Base-by-base conservation (phyloP, 495 filamentous ascomycete species). In the Penicillium pulvis region DNA sequence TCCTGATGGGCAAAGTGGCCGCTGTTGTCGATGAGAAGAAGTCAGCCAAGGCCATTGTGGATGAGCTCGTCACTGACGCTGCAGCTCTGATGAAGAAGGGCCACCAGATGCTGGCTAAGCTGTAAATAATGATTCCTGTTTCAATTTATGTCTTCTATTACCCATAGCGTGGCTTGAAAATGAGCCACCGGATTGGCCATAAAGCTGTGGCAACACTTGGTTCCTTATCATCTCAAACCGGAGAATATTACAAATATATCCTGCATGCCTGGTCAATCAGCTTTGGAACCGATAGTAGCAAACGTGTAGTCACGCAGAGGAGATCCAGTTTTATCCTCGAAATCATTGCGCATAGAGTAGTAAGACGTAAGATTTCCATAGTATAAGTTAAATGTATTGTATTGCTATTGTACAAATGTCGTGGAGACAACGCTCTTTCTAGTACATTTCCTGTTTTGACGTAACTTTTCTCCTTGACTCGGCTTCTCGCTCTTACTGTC, bases 1-100 rank as follows among this genome's bases (percentile, higher is more conserved):
- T 85, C 81, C 71, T 98, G 63, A 98, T 98, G 93, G 94, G 94
- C 65, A 94, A 98, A 80, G 94, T 91, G 39, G 88, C 94, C 23
- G 93, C 94, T 24, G 90, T 97, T 8, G 89, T 93, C 49, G 93
- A 93, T 65, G 92, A 98, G 75, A 90, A 88, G 83, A 95, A 95
- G 85, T 72, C 84, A 42, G 94, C 94, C 56, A 97, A 94, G 85
- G 89, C 71, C 4, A 92, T 98, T 62, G 89, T 98, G 47, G 93
- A 98, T 69, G 94, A 98, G 77, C 89, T 98, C 68, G 87, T 98
- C 51, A 71, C 72, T n/a, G 92, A 95, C 67, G 93, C 92, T 31
- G 85, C 89, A 59, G 80, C 73, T 56, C 83, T 83, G 69, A 64
- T 96, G 59, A 76, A 87, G 66, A 82, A 83, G 67, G 87, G 89